phyloP scores from a whole-genome alignment of 306 rosid species.

The Luffa acutangula region DNA sequence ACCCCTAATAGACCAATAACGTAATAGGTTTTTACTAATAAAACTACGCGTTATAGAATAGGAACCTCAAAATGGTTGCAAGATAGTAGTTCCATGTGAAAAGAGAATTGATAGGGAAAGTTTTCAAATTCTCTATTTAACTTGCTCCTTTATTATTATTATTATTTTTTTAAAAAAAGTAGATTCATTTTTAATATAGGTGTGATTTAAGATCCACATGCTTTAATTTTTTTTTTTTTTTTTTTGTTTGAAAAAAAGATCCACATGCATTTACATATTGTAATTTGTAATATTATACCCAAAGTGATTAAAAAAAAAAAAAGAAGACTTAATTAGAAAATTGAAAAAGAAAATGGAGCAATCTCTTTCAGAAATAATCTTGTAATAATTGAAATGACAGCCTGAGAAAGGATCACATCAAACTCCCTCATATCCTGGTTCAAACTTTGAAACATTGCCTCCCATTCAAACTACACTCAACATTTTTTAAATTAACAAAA shows the following conservation, averaged over 20 bases:
- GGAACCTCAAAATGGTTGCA: not conserved
- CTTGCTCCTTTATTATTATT: not conserved
- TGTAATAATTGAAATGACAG: constrained; percentile 1
- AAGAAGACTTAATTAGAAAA: not conserved
- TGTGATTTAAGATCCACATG: not conserved
- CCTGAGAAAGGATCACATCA: constrained; percentile 2
- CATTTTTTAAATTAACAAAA: constrained; percentile 3
- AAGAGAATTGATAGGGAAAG: not conserved
- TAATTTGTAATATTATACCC: not conserved
- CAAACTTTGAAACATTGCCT: constrained; percentile 77
- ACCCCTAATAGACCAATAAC: not conserved
- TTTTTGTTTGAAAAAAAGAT: not conserved
- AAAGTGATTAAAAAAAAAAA: not conserved
- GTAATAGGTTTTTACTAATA: not conserved
- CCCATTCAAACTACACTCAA: constrained; percentile 72
- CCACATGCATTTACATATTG: not conserved
- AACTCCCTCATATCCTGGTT: constrained; percentile 51
- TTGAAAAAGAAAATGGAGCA: not conserved
- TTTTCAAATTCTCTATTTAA: not conserved
- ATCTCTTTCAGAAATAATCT: not conserved
- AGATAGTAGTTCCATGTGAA: not conserved
- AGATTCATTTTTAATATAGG: not conserved
- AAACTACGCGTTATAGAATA: not conserved
- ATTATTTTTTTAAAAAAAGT: not conserved
- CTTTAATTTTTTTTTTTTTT: too few species aligned